These are phyloP conservation scores for Suillus tomentosus DNA, from an alignment of 768 basidiomycete genomes.

Conservation along the genomic window DNA sequence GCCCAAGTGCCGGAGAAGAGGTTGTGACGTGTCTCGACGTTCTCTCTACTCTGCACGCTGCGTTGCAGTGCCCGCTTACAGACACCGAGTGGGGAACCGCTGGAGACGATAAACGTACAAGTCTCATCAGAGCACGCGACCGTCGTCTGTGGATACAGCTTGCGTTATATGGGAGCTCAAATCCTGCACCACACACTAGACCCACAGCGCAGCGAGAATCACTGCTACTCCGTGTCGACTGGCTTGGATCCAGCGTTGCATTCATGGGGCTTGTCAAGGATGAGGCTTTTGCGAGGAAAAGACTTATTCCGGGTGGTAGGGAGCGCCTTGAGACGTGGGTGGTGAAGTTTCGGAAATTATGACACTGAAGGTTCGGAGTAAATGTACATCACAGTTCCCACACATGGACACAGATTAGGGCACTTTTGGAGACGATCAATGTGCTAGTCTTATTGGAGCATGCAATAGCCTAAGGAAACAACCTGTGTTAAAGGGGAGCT, in stretches of 20 bases:
- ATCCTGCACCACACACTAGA: background rate
- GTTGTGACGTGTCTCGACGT: conserved; percentile 12
- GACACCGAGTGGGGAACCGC: conserved; percentile 11
- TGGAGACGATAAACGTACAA: conserved; percentile 1
- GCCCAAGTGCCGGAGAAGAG: background rate
- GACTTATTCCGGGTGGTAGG: conserved; percentile 9
- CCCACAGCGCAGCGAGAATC: background rate
- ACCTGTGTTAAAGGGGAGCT: background rate
- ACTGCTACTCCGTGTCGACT: conserved; percentile 13
- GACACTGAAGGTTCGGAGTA: background rate
- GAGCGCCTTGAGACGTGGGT: too few species aligned
- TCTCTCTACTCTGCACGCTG: background rate
- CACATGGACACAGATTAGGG: conserved; percentile 7
- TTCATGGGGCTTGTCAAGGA: conserved; percentile 13
- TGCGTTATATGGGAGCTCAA: background rate
- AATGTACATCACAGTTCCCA: conserved; percentile 7
- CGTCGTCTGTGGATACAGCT: conserved; percentile 4
- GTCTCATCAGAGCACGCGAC: conserved; percentile 6
- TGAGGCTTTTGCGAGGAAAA: conserved; percentile 4
- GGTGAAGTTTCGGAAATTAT: too few species aligned
- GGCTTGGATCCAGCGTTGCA: conserved; percentile 11
- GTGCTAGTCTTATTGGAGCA: conserved; percentile 4
- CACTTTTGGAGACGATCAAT: conserved; percentile 1
- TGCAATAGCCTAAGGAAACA: conserved; percentile 1
- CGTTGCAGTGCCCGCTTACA: conserved; percentile 10